Conservation (phyloP, 495 filamentous ascomycete genomes). For the Coniosporium apollinis region DNA sequence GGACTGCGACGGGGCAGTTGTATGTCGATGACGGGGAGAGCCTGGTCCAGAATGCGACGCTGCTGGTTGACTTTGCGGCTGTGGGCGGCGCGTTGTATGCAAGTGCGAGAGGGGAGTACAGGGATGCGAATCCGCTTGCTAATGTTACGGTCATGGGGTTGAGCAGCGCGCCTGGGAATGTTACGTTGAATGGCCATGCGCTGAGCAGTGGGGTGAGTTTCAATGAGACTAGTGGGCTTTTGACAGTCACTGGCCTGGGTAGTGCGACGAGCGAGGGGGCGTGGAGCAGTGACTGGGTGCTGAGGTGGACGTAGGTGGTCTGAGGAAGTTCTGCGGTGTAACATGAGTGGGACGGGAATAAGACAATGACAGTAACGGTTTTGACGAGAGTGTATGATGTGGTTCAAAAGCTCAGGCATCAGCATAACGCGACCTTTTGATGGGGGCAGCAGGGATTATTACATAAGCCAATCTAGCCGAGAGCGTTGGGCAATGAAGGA, state of each 20-base stretch:
- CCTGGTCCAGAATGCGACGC: constrained; percentile 35
- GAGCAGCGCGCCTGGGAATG: constrained; percentile 5
- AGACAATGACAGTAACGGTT: too few relatives aligned
- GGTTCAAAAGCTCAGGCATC: too few relatives aligned
- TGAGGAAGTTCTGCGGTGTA: too few relatives aligned
- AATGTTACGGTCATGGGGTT: constrained; percentile 17
- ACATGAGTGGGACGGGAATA: too few relatives aligned
- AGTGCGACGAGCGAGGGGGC: constrained; percentile 10
- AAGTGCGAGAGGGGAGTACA: constrained; percentile 9
- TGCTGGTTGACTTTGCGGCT: constrained; percentile 14
- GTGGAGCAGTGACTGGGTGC: constrained; percentile 15
- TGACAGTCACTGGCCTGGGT: constrained; percentile 12
- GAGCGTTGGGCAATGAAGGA: too few relatives aligned
- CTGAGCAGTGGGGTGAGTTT: constrained; percentile 8
- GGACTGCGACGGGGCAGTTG: constrained; percentile 43
- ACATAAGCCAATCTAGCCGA: too few relatives aligned
- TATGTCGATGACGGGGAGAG: constrained; percentile 76
- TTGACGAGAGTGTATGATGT: too few relatives aligned
- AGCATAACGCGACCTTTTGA: too few relatives aligned
- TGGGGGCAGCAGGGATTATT: too few relatives aligned
- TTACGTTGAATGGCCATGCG: constrained; percentile 13
- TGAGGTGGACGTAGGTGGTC: too few relatives aligned
- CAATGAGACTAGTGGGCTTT: constrained; percentile 11
- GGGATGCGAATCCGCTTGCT: constrained; percentile 14
- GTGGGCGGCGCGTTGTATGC: constrained; percentile 10